A percentile compares a stretch with the other conserved stretches of the same genome.
Conservation (phyloP, 2,329 filamentous ascomycete species). For the Pseudogymnoascus sp. region DNA sequence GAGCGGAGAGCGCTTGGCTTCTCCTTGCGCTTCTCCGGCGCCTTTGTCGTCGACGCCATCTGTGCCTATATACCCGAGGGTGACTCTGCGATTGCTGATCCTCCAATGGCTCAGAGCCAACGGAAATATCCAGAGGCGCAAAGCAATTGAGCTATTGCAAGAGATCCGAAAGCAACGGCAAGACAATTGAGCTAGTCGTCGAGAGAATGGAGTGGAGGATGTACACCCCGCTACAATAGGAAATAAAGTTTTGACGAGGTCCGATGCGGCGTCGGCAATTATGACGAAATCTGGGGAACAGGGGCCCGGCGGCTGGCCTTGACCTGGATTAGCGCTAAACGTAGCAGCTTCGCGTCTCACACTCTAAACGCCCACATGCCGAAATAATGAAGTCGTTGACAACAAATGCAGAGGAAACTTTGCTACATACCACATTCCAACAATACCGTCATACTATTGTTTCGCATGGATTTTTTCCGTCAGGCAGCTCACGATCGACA, state of each 20-base stretch:
- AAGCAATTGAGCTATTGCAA: background rate
- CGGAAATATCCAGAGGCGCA: background rate
- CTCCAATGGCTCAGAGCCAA: slow-evolving; percentile 4
- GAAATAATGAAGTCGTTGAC: background rate
- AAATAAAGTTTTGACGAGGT: slow-evolving; percentile 8
- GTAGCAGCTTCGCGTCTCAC: background rate
- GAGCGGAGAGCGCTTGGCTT: slow-evolving; percentile 75
- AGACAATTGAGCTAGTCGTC: background rate
- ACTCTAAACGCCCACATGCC: background rate
- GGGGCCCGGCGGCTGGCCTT: background rate
- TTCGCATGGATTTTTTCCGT: background rate
- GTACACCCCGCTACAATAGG: background rate
- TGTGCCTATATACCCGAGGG: background rate
- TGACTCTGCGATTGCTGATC: slow-evolving; percentile 1
- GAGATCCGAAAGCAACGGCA: background rate
- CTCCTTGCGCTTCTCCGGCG: slow-evolving; percentile 34
- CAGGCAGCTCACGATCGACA: background rate
- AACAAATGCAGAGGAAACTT: background rate
- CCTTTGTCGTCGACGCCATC: slow-evolving; percentile 9
- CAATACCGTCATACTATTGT: background rate
- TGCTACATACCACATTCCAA: background rate
- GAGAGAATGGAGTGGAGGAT: background rate
- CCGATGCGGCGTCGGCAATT: slow-evolving; percentile 3
- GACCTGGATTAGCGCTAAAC: slow-evolving; percentile 2
- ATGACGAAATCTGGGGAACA: slow-evolving; percentile 6